A percentile compares a stretch with the other conserved stretches of the same genome.
phyloP scores from a whole-genome alignment of 1,284 basidiomycete species.

The Cerrena zonata region DNA sequence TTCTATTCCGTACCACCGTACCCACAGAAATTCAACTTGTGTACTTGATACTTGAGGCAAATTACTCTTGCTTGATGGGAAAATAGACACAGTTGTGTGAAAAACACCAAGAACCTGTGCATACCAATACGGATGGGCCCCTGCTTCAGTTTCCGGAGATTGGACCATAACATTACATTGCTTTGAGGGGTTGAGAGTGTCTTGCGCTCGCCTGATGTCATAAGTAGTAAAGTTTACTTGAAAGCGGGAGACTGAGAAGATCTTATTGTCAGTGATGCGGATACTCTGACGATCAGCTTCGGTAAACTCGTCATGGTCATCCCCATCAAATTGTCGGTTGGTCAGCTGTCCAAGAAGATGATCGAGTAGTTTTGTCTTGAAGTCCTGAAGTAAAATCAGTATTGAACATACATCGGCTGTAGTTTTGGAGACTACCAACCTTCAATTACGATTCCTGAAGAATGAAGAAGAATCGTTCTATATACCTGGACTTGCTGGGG shows the following conservation, averaged over 20 bases:
- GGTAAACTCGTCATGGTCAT: slow-evolving; percentile 5
- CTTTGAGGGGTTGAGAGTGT: slow-evolving; percentile 26
- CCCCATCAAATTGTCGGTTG: not conserved
- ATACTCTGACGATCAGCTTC: slow-evolving; percentile 5
- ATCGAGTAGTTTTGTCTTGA: slow-evolving; percentile 14
- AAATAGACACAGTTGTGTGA: slow-evolving; percentile 18
- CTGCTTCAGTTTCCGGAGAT: not conserved
- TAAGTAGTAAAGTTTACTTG: slow-evolving; percentile 26
- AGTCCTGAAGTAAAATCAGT: too few relatives aligned
- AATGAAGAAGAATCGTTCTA: too few relatives aligned
- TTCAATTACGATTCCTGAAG: too few relatives aligned
- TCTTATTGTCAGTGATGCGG: slow-evolving; percentile 13
- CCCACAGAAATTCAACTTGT: slow-evolving; percentile 26
- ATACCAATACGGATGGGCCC: slow-evolving; percentile 30
- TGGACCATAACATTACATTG: slow-evolving; percentile 1
- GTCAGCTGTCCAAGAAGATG: slow-evolving; percentile 14
- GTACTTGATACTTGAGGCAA: slow-evolving; percentile 7
- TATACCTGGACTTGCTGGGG: too few relatives aligned
- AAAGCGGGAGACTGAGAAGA: slow-evolving; percentile 18
- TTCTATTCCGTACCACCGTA: slow-evolving; percentile 24
- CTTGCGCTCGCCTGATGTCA: slow-evolving; percentile 23
- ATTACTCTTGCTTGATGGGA: slow-evolving; percentile 1
- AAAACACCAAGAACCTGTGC: slow-evolving; percentile 30
- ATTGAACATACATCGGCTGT: too few relatives aligned
- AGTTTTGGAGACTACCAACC: too few relatives aligned